Percentiles rank a stretch among this genome's conserved stretches.
Evolutionary conservation across 1,284 basidiomycete species (phyloP).

Genomic region (Vanrija sp.): DNA sequence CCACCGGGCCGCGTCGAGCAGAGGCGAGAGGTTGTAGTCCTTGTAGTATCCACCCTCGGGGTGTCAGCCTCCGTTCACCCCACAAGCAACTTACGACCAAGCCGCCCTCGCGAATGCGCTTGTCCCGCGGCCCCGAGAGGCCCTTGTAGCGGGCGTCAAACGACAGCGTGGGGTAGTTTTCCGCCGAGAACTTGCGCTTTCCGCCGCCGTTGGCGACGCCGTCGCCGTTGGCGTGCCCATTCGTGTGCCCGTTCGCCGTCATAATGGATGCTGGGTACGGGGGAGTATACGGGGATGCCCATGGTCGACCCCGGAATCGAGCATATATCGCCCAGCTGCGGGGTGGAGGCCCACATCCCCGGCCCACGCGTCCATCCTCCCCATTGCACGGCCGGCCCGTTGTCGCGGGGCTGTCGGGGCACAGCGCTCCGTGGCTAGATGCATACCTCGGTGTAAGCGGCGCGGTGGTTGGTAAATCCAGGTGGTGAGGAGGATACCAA

Average conservation of each 20-base stretch:
- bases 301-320: too few relatives aligned
- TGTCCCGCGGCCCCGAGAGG: background rate
- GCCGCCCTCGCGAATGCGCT: background rate
- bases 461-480: too few relatives aligned
- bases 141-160: background rate
- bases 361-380: too few relatives aligned
- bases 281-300: background rate
- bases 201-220: background rate
- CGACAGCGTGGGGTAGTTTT: background rate
- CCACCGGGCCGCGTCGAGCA: conserved; percentile 62
- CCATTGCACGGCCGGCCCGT: too few relatives aligned
- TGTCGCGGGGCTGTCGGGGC: too few relatives aligned
- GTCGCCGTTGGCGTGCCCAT: background rate
- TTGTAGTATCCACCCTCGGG: background rate
- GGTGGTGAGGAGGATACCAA: too few relatives aligned
- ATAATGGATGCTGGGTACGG: too few relatives aligned
- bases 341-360: too few relatives aligned
- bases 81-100: background rate
- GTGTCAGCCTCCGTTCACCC: background rate
- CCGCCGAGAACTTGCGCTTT: background rate
- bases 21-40: conserved; percentile 65
- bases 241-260: background rate
- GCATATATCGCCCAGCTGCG: too few relatives aligned
- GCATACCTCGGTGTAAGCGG: too few relatives aligned
- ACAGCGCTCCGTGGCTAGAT: too few relatives aligned